Evolutionary conservation across 2,329 filamentous ascomycete genomes (phyloP), one percentile per base, ranked within the genome.

Genomic region (Fusarium sp.): DNA sequence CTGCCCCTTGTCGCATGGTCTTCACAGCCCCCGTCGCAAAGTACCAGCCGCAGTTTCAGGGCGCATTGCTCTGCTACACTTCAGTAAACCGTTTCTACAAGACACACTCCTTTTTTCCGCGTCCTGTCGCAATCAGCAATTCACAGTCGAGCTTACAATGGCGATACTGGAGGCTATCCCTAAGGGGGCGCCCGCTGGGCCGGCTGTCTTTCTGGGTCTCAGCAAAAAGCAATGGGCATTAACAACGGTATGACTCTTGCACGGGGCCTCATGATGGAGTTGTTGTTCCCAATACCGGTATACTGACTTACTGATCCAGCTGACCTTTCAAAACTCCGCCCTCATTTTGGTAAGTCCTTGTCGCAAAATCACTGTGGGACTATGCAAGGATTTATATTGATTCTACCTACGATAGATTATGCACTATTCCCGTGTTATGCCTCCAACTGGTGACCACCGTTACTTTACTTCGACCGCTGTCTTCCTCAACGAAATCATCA

Each of bases 391-490:
- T 91, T 63, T 89, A 92, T 79, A 46, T 52, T 72, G 55, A 69
- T 58, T 26, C 38, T 44, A 10, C 51, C 46, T 34, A 36, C 26
- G 26, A 15, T 72, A 94, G 91, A 85, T 97, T 53, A 91, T 97
- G 84, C 94, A 97, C 79, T 97, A 98, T 77, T 97, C 93, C 28
- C 88, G 93, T 65, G 88, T 96, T 59, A 97, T 97, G 93, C 91
- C 93, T n/a, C 84, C 88, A 9, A 82, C 85, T 9, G 88, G 89
- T 74, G 91, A 92, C 67, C 91, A 93, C 73, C 89, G 93, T 74
- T 98, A 97, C 77, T 92, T 95, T 70, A 89, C 94, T 35, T 97
- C 93, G 38, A 98, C 95, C 9, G 93, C 94, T 39, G 92, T 99
- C 51, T 92, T 98, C 74, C 83, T 98, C 63, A 95, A 93, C 76